Percentiles rank a stretch among this genome's conserved stretches.
phyloP scores from a whole-genome alignment of 2,329 filamentous ascomycete genomes.

The Aspergillus sp. region DNA sequence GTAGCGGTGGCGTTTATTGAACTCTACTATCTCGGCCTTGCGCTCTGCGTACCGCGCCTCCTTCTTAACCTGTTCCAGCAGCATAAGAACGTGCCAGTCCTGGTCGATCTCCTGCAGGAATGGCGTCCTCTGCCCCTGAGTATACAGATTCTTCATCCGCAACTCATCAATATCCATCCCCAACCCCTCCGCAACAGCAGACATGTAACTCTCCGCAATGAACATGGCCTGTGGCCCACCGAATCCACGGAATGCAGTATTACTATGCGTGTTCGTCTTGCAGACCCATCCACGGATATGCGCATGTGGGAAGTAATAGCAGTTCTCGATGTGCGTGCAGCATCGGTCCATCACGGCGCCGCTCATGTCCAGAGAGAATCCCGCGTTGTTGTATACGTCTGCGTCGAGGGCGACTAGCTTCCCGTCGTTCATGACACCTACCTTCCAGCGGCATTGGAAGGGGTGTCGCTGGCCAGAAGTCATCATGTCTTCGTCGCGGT shows the following conservation, averaged over 20 bases:
- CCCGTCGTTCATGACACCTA: constrained; percentile 22
- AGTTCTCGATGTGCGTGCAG: constrained; percentile 28
- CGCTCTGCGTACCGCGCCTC: constrained; percentile 19
- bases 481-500: constrained; percentile 84
- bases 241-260: constrained; percentile 30
- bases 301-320: constrained; percentile 27
- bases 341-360: constrained; percentile 28
- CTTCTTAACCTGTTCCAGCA: constrained; percentile 24
- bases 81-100: constrained; percentile 29
- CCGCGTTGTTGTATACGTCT: constrained; percentile 27
- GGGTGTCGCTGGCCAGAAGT: constrained; percentile 83
- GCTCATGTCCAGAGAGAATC: constrained; percentile 26
- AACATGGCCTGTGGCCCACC: constrained; percentile 30
- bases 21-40: constrained; percentile 1
- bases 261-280: constrained; percentile 27
- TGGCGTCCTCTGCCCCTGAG: constrained; percentile 22
- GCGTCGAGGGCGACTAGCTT: constrained; percentile 17
- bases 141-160: constrained; percentile 24
- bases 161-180: constrained; percentile 23
- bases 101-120: constrained; percentile 28
- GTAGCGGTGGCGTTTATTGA: constrained; percentile 24
- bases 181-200: constrained; percentile 23
- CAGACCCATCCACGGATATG: constrained; percentile 27
- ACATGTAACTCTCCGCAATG: constrained; percentile 26
- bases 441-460: constrained; percentile 73